phyloP scores from a whole-genome alignment of 1,139 yeast species.

The Meyerozyma smithsonii region DNA sequence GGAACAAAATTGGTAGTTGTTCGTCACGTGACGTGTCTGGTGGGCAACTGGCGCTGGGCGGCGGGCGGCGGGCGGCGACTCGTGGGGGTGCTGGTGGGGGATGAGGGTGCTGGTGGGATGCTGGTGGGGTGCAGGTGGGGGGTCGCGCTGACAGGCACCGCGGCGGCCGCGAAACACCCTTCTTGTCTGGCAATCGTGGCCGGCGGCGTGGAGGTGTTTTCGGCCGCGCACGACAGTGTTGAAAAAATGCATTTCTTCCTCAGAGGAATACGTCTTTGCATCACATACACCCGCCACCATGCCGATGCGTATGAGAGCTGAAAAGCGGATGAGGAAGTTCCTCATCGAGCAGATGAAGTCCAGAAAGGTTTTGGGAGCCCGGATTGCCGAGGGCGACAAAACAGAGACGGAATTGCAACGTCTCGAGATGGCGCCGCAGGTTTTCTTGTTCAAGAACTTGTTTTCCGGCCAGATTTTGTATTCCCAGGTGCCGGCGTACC shows the following conservation, averaged over 20 bases:
- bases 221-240: constrained; percentile 5
- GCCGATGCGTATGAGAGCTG: constrained; percentile 44
- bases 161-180: not conserved
- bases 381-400: constrained; percentile 40
- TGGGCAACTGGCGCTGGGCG: too few species aligned
- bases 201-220: too few species aligned
- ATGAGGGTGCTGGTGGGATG: too few species aligned
- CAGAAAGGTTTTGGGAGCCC: constrained; percentile 41
- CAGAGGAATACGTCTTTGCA: not conserved
- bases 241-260: constrained; percentile 1
- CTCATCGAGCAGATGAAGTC: constrained; percentile 45
- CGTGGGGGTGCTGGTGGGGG: too few species aligned
- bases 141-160: not conserved
- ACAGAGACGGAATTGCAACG: constrained; percentile 24
- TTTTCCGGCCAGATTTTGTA: constrained; percentile 88
- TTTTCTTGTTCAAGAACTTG: constrained; percentile 75
- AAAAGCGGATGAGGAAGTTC: constrained; percentile 47
- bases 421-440: constrained; percentile 67
- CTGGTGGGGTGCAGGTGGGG: not conserved
- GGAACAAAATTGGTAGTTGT: not conserved
- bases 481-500: constrained; percentile 75
- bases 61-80: too few species aligned
- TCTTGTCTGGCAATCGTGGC: too few species aligned
- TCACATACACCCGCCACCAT: constrained; percentile 17
- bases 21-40: constrained; percentile 1